Evolutionary conservation across 2,329 filamentous ascomycete genomes (phyloP).

Genomic region (Colletotrichum costaricense): DNA sequence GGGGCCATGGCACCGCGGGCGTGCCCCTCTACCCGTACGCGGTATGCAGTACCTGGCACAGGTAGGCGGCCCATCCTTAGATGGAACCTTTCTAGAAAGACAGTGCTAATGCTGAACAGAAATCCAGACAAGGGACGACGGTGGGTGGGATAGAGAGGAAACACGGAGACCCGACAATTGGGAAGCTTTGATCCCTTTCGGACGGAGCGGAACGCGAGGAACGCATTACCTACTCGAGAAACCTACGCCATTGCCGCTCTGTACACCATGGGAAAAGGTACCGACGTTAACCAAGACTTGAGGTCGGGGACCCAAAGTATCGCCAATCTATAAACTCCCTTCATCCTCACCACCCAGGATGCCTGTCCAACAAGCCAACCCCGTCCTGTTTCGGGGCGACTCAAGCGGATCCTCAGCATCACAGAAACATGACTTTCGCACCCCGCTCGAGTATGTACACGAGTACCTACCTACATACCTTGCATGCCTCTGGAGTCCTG

Average conservation of each 20-base stretch:
- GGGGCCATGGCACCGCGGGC: background rate
- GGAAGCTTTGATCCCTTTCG: constrained; percentile 35
- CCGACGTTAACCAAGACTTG: background rate
- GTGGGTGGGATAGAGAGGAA: background rate
- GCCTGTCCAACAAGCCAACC: constrained; percentile 4
- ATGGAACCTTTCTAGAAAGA: constrained; percentile 30
- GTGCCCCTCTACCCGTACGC: background rate
- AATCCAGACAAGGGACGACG: background rate
- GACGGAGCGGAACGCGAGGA: constrained; percentile 33
- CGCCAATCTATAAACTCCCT: background rate
- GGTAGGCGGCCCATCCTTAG: no score
- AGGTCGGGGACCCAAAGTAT: background rate
- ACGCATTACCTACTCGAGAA: background rate
- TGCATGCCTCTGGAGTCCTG: background rate
- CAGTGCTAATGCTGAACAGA: background rate
- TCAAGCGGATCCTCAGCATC: background rate
- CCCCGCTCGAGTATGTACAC: background rate
- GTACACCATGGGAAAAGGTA: no score
- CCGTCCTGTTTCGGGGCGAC: constrained; percentile 20
- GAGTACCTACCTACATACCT: background rate
- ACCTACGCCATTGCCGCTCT: background rate
- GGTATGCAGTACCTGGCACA: no score
- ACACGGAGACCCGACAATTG: constrained; percentile 22
- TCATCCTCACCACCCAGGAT: background rate
- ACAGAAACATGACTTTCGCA: background rate